Evolutionary conservation across 768 basidiomycete species (phyloP), one percentile per base, ranked within the genome.

Genomic region (Tulasnella sp.): DNA sequence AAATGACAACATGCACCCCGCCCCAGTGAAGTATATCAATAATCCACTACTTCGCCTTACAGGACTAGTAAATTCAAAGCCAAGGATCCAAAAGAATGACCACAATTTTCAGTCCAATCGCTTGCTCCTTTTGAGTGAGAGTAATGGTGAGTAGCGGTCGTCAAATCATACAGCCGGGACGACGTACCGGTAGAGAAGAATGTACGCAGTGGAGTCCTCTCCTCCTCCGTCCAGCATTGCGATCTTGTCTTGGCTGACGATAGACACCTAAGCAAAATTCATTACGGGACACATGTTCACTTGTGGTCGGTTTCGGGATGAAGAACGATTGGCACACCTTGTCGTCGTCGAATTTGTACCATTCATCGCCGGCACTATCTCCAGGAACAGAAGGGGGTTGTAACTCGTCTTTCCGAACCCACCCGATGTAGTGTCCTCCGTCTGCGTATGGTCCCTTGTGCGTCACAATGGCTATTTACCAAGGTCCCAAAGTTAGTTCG

Each of bases 281-380:
- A 34, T 34, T 14, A 40, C 14, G 36, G 8, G 5, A 32, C 22
- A 22, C 34, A 34, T 12, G 19, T 9, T 11, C 19, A 8, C 8
- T 70, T 68, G 19, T 17, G 1, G n/a, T 5, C 9, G 1, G 5
- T 34, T 63, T 35, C 39, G 62, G 9, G 22, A 44, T 19, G 16
- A 5, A 44, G 32, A 35, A 19, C 26, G 16, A 62, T 9, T 16
- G 11, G 5, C 29, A 16, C 17, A 93, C 95, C 81, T 94, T 96
- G 75, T 96, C 94, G 76, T 98, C 95, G 77, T 98, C 96, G 77
- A 95, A 98, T 81, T 95, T 96, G 82, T 90, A 92, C 96, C 96
- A 83, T 44, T 80, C 77, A 42, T 81, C 79, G 29, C 69, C 74
- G 42, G 44, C 44, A 0, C 44, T 68, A 6, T 52, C 35, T 35